These are phyloP conservation scores for Kockovaella imperatae DNA, from an alignment of 768 basidiomycete species.

Conservation along the genomic window DNA sequence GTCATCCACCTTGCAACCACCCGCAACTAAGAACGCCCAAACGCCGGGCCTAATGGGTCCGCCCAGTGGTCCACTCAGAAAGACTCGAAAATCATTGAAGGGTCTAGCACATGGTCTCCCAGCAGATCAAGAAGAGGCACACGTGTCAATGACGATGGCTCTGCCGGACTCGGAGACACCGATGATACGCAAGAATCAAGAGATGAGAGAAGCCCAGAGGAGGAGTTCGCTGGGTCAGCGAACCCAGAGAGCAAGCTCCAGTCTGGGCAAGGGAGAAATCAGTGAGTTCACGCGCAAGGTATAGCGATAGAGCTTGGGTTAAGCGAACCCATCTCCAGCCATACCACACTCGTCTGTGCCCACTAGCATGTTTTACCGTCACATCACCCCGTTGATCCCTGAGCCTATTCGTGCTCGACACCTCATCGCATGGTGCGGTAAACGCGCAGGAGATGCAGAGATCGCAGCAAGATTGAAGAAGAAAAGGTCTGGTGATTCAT, in stretches of 20 bases:
- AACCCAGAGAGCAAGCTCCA: conserved; percentile 37
- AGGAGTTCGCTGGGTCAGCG: conserved; percentile 34
- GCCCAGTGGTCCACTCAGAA: conserved; percentile 12
- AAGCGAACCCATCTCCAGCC: conserved; percentile 8
- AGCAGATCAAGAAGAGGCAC: conserved; percentile 9
- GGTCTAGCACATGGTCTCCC: conserved; percentile 4
- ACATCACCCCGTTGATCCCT: conserved; percentile 33
- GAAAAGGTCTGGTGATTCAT: conserved; percentile 11
- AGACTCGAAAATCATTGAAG: conserved; percentile 25
- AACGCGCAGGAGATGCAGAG: conserved; percentile 25
- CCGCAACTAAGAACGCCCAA: conserved; percentile 20
- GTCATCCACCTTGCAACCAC: background rate
- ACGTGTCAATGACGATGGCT: conserved; percentile 29
- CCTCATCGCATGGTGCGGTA: conserved; percentile 36
- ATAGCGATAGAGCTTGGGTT: background rate
- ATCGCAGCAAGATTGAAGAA: conserved; percentile 20
- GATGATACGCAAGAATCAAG: conserved; percentile 38
- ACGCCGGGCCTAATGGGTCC: conserved; percentile 8
- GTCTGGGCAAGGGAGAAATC: conserved; percentile 40
- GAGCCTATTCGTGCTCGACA: conserved; percentile 40
- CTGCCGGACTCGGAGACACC: conserved; percentile 41
- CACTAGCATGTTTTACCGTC: conserved; percentile 30
- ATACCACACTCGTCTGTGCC: conserved; percentile 39
- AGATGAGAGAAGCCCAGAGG: conserved; percentile 30
- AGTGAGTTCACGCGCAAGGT: conserved; percentile 17